phyloP scores from a whole-genome alignment of 2,329 filamentous ascomycete genomes.

The Aspergillus texensis region DNA sequence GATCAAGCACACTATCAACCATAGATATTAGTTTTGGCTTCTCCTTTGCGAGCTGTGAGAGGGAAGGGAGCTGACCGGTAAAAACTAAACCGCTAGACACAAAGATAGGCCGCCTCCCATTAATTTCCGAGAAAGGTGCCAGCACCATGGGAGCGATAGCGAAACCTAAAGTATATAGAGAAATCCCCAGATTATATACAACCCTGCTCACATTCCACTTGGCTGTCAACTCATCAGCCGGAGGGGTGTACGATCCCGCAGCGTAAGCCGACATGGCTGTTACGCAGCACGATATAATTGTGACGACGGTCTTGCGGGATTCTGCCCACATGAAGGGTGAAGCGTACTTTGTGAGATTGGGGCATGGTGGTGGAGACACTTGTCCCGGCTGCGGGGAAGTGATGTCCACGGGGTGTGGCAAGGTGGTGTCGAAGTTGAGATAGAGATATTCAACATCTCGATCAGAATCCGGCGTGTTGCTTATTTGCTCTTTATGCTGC shows the following conservation, averaged over 20 bases:
- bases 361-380: constrained; percentile 53
- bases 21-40: background rate
- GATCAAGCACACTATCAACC: constrained; percentile 60
- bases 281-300: constrained; percentile 71
- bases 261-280: constrained; percentile 76
- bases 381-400: constrained; percentile 28
- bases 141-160: constrained; percentile 82
- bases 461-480: background rate
- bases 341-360: constrained; percentile 66
- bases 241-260: constrained; percentile 76
- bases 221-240: constrained; percentile 64
- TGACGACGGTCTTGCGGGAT: constrained; percentile 66
- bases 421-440: constrained; percentile 60
- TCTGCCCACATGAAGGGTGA: constrained; percentile 73
- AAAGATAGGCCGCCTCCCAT: constrained; percentile 81
- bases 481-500: background rate
- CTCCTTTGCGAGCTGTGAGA: background rate
- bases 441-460: constrained; percentile 56
- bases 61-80: constrained; percentile 43
- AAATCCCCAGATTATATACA: constrained; percentile 71
- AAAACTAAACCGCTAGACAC: constrained; percentile 71
- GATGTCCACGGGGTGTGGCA: constrained; percentile 47
- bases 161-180: constrained; percentile 77
- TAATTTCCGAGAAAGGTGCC: constrained; percentile 81
- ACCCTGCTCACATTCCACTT: constrained; percentile 66